Evolutionary conservation across 1,284 basidiomycete genomes (phyloP), one percentile per base, ranked within the genome.

Genomic region (Meira miltonrushii): DNA sequence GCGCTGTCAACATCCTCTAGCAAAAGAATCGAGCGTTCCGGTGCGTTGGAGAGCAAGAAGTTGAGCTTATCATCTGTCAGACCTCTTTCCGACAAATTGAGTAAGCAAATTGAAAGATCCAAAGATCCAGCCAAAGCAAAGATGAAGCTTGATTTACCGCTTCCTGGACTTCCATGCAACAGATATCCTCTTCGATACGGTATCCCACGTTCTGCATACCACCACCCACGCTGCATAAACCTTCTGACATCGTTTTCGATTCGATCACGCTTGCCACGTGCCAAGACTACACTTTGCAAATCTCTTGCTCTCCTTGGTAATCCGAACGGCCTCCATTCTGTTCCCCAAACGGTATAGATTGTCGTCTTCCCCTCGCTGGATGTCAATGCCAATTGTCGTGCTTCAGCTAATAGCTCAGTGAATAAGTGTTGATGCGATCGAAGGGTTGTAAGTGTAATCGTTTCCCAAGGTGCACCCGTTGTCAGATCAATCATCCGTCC

Each of bases 1-100:
- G 93, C 95, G n/a, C 93, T 92, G 77, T 99, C 95, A 8, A 99
- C 86, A 69, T 99, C 95, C 79, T 99, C 95, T 44, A 99, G 89
- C 23, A 98, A 84, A 41, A 98, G 83, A 69, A 99, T 88, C 69
- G 88, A 90, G 55, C 92, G 84, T 74, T 96, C 92, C 0, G 95
- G 94, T 1, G 88, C 89, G 66, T 96, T 91, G 1, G 92, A 90
- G 33, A 98, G 82, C 1, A 98, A 83, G 75, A 96, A 90, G 68
- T 90, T 93, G 21, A 99, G 83, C 80, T 94, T 96, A 81, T 98
- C 95, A 78, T 99, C 95, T 37, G 91, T 90, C 54, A 98, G 83
- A 0, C 95, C 95, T 57, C 95, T 85, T 80, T 98, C 94, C 33
- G 94, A 94, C 41, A 99, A 84, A 79, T 98, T 98, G 51, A 99